phyloP scores from a whole-genome alignment of 2,329 filamentous ascomycete genomes.

The Colletotrichum scovillei region DNA sequence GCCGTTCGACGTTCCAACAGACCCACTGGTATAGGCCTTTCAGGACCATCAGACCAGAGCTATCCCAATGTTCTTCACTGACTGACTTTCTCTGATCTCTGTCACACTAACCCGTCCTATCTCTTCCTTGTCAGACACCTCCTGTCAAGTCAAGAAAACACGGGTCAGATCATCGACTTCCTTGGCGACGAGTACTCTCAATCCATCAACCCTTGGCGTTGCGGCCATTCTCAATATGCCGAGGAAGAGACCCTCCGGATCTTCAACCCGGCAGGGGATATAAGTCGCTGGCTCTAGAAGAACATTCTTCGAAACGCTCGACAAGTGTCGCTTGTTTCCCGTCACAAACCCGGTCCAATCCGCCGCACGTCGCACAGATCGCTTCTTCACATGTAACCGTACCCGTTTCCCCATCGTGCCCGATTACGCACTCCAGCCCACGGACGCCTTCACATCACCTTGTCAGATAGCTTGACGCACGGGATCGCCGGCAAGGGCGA shows the following conservation, averaged over 20 bases:
- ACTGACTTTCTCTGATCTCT: conserved; percentile 19
- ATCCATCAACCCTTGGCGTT: background rate
- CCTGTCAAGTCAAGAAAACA: conserved; percentile 24
- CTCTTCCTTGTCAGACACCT: conserved; percentile 19
- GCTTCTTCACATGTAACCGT: conserved; percentile 25
- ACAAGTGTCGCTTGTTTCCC: conserved; percentile 4
- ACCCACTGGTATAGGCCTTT: background rate
- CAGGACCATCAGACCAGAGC: conserved; percentile 13
- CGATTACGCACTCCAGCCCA: conserved; percentile 4
- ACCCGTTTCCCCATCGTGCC: conserved; percentile 14
- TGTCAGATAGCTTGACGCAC: background rate
- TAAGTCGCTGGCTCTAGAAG: background rate
- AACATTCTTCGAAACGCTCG: conserved; percentile 21
- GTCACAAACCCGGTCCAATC: conserved; percentile 11
- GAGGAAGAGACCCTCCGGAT: background rate
- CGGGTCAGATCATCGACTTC: conserved; percentile 3
- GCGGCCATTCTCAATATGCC: background rate
- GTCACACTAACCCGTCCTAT: conserved; percentile 2
- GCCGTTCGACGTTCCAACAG: background rate
- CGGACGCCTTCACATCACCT: conserved; percentile 7
- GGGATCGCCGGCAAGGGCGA: background rate
- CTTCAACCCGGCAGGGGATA: background rate
- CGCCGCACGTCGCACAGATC: conserved; percentile 21
- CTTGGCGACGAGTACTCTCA: conserved; percentile 2
- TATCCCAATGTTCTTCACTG: conserved; percentile 6